A percentile compares a stretch with the other conserved stretches of the same genome.
Evolutionary conservation across 371 early-diverging fungal genomes (phyloP).

Genomic region (Syncephalis plumigaleata): DNA sequence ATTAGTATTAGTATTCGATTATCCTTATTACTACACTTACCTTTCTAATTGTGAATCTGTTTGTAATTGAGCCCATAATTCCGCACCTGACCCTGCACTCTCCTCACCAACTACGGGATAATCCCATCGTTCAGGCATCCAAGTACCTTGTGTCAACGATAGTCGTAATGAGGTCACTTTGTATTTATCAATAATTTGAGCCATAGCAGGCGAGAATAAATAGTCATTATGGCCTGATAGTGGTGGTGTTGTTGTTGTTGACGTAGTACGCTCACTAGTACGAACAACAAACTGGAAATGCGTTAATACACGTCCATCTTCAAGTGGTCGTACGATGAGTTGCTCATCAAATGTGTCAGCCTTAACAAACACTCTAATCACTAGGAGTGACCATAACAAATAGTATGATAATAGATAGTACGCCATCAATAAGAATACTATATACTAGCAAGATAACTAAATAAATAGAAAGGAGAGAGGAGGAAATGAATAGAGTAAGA

Average conservation of each 20-base stretch:
- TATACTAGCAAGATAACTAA: no score
- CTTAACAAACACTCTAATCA: no score
- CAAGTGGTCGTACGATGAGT: slow-evolving; percentile 35
- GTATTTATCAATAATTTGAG: slow-evolving; percentile 58
- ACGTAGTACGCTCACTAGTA: no score
- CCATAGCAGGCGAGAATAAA: slow-evolving; percentile 68
- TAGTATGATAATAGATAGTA: no score
- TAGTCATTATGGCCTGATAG: slow-evolving; percentile 43
- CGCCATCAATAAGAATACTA: no score
- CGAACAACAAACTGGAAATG: slow-evolving; percentile 54
- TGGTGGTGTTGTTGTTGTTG: no score
- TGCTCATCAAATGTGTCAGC: slow-evolving; percentile 34
- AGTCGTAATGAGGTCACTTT: slow-evolving; percentile 63
- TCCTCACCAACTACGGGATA: slow-evolving; percentile 22
- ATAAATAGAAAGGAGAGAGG: no score
- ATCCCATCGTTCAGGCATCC: slow-evolving; percentile 72
- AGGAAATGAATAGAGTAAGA: no score
- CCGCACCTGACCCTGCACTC: slow-evolving; percentile 52
- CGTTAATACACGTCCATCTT: slow-evolving; percentile 60
- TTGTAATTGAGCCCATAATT: slow-evolving; percentile 65
- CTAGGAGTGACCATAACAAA: no score
- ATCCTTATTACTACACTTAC: no score
- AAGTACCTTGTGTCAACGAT: slow-evolving; percentile 77
- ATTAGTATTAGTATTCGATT: no score
- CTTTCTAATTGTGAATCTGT: no score